Evolutionary conservation across 805 yeast genomes (phyloP).

Genomic region (Candida michaelii): DNA sequence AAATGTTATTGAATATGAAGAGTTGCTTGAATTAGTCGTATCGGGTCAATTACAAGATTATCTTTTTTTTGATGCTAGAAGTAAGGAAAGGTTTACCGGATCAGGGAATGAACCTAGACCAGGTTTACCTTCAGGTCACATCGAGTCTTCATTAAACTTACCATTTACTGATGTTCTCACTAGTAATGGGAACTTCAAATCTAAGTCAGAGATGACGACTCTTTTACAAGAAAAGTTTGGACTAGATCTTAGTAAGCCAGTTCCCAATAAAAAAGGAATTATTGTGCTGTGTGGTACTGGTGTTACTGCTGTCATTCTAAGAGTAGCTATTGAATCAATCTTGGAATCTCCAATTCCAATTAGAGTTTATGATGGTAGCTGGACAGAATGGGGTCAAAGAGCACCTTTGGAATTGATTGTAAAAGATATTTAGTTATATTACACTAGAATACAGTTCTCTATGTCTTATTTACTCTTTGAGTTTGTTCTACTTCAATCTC

Average conservation of each 20-base stretch:
- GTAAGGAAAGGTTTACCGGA: constrained; percentile 74
- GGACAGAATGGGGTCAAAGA: constrained; percentile 85
- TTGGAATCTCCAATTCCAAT: constrained; percentile 37
- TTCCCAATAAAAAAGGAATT: constrained; percentile 50
- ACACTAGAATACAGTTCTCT: no score
- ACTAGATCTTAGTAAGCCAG: constrained; percentile 28
- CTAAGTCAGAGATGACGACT: constrained; percentile 44
- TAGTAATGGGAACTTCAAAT: constrained; percentile 45
- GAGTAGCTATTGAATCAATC: constrained; percentile 57
- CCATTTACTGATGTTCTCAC: constrained; percentile 70
- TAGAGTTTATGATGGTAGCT: constrained; percentile 70
- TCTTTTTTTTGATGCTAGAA: constrained; percentile 78
- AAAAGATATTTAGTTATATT: constrained; percentile 5
- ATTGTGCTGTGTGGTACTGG: constrained; percentile 96
- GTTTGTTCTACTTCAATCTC: no score
- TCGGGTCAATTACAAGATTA: constrained; percentile 44
- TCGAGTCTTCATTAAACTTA: constrained; percentile 74
- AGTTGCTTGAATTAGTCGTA: constrained; percentile 58
- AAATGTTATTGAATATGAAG: constrained; percentile 67
- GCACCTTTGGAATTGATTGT: constrained; percentile 57
- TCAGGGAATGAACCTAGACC: constrained; percentile 84
- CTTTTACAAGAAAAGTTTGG: constrained; percentile 42
- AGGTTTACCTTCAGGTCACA: constrained; percentile 86
- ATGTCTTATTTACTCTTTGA: no score
- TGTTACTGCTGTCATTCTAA: constrained; percentile 87